phyloP scores from a whole-genome alignment of 2,329 filamentous ascomycete genomes.

The Ilyonectria sp. region DNA sequence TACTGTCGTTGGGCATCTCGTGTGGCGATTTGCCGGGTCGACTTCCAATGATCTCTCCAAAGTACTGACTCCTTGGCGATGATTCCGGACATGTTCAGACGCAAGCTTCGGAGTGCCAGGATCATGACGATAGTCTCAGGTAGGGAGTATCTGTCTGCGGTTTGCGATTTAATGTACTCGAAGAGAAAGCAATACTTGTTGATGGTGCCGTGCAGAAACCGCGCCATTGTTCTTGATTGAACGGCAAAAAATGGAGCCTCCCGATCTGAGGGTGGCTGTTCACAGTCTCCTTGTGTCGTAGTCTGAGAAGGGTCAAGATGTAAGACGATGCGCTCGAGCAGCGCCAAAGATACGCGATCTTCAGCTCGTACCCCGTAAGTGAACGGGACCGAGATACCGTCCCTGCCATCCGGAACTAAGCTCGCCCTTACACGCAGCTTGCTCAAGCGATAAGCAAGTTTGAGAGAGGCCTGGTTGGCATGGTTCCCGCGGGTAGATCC shows the following conservation, averaged over 20 bases:
- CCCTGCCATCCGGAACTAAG: neutral
- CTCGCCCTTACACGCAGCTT: neutral
- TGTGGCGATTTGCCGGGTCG: neutral
- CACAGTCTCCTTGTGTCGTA: neutral
- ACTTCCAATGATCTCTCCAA: neutral
- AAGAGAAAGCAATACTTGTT: constrained; percentile 17
- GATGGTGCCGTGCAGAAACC: constrained; percentile 1
- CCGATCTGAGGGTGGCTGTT: neutral
- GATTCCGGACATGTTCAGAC: neutral
- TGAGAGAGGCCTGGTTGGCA: neutral
- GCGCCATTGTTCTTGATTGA: constrained; percentile 1
- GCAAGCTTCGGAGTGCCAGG: neutral
- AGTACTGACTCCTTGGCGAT: constrained; percentile 5
- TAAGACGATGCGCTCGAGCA: neutral
- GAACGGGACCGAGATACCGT: neutral
- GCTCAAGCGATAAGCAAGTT: neutral
- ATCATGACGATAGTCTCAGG: neutral
- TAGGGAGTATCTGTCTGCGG: neutral
- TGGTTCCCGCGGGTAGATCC: neutral
- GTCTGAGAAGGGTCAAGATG: neutral
- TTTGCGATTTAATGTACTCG: constrained; percentile 9
- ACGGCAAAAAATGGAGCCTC: neutral
- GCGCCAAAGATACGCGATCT: neutral
- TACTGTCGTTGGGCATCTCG: no score
- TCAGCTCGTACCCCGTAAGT: neutral